Percentiles rank a stretch among this genome's conserved stretches.
Evolutionary conservation across 208 protist genomes (phyloP).

Genomic region (Acanthamoeba lenticulata): DNA sequence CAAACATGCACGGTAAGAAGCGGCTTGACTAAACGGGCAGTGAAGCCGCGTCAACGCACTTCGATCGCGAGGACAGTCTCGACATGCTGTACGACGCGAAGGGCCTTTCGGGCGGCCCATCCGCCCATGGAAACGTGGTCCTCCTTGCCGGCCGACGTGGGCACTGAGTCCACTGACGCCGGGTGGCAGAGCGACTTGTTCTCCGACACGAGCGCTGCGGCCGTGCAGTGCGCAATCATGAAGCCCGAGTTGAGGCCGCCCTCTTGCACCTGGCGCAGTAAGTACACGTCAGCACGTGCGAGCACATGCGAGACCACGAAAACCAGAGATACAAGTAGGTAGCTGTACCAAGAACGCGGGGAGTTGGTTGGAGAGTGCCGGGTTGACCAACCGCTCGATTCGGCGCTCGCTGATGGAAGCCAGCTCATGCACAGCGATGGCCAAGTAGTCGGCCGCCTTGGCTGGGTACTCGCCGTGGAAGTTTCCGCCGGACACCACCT

Average conservation of each 20-base stretch:
- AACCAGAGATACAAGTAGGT: background rate
- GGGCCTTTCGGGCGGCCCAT: slow-evolving; percentile 85
- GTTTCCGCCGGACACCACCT: slow-evolving; percentile 90
- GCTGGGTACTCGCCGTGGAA: slow-evolving; percentile 93
- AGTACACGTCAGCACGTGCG: background rate
- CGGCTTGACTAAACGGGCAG: background rate
- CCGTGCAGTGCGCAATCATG: slow-evolving; percentile 93
- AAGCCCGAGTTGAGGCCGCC: slow-evolving; percentile 92
- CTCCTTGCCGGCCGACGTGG: slow-evolving; percentile 89
- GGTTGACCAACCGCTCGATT: slow-evolving; percentile 90
- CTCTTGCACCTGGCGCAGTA: slow-evolving; percentile 70
- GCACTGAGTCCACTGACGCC: slow-evolving; percentile 88
- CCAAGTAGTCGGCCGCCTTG: slow-evolving; percentile 83
- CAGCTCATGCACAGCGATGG: slow-evolving; percentile 86
- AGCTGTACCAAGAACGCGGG: slow-evolving; percentile 89
- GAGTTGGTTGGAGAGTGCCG: slow-evolving; percentile 82
- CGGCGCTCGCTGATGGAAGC: slow-evolving; percentile 87
- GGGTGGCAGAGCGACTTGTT: slow-evolving; percentile 92
- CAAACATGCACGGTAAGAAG: background rate
- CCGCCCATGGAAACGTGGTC: slow-evolving; percentile 83
- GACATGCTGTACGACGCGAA: slow-evolving; percentile 85
- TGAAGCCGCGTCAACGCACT: slow-evolving; percentile 66
- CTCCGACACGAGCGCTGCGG: slow-evolving; percentile 89
- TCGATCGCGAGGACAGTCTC: slow-evolving; percentile 90
- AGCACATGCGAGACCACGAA: background rate